Base-by-base conservation (phyloP, 1,284 basidiomycete genomes). In the Trametes polyzona region DNA sequence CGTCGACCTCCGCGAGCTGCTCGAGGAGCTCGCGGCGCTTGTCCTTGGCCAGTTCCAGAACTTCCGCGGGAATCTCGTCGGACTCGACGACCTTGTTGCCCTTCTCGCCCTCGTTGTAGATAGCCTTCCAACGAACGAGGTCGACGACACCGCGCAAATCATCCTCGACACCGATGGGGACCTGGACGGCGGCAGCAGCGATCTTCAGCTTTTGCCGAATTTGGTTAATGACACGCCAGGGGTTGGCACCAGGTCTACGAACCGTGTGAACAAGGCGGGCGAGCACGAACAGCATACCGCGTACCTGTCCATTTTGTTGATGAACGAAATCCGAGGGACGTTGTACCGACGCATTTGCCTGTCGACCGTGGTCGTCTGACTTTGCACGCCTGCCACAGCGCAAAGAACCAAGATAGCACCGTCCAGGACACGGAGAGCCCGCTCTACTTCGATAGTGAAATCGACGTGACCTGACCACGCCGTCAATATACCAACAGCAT, bases 241-340 rank as follows among this genome's bases (percentile, higher is more conserved):
- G 97, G 75, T 98, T 98, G 29, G 96, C 93, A 52, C 97, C 97
- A 57, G 96, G 95, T 65, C 95, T 92, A 47, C 27, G 47, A 32
- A 27, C 27, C 4, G 48, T 19, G 17, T 41, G 7, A 44, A 42
- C 24, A 21, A 9, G 12, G 16, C 1, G n/a, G 32, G 12, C 9
- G 10, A 9, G 17, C 11, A 19, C 7, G 10, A 57, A 12, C 46
- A 5, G 2, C 36, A 32, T 39, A 21, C 47, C 30, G 64, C 67
- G 39, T 46, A 90, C 90, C 93, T 85, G 71, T 99, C 97, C 97
- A 99, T 99, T 78, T 99, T 99, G 79, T 99, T 99, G 72, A 99
- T 90, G 72, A 99, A 99, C 0, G 95, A 96, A 59, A 99, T 83
- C 51, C 97, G 84, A 55, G 97, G 97, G 58, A 99, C 95, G 65